Evolutionary conservation across 768 basidiomycete species (phyloP).

Genomic region (Rhodotorula graminis): DNA sequence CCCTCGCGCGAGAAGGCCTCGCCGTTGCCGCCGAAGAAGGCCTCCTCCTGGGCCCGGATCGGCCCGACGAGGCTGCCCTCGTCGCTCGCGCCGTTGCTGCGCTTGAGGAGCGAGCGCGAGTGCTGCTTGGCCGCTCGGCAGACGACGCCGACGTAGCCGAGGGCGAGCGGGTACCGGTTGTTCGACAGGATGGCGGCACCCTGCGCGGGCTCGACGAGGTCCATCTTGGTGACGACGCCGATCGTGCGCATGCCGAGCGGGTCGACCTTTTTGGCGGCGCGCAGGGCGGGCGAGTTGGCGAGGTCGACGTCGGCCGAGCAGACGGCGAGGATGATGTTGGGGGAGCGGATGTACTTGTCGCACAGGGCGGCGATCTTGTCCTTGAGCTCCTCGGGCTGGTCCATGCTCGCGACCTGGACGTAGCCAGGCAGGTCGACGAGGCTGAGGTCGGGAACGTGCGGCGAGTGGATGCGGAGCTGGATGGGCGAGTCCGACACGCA

Average conservation of each 20-base stretch:
- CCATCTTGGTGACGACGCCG: conserved; percentile 99
- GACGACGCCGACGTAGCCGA: conserved; percentile 96
- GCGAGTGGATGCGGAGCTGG: conserved; percentile 92
- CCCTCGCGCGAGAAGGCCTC: conserved; percentile 42
- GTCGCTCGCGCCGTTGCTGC: conserved; percentile 32
- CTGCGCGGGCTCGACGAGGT: conserved; percentile 78
- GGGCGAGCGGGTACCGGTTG: conserved; percentile 90
- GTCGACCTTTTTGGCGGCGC: conserved; percentile 88
- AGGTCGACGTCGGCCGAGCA: conserved; percentile 98
- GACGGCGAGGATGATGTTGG: conserved; percentile 98
- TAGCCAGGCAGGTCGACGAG: conserved; percentile 97
- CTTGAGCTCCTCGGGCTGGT: conserved; percentile 90
- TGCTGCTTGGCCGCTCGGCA: conserved; percentile 58
- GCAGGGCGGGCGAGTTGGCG: conserved; percentile 91
- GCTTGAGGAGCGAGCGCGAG: conserved; percentile 10
- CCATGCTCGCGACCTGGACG: conserved; percentile 86
- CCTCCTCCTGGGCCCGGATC: conserved; percentile 54
- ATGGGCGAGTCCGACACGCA: conserved; percentile 93
- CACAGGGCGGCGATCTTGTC: conserved; percentile 85
- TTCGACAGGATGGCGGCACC: conserved; percentile 77
- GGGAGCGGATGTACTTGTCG: conserved; percentile 96
- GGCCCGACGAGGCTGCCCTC: conserved; percentile 48
- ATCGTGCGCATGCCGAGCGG: conserved; percentile 92
- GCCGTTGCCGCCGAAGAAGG: conserved; percentile 50
- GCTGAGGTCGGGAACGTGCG: conserved; percentile 91